Base-by-base conservation (phyloP, 2,329 filamentous ascomycete species). In the Fusarium bactridioides region DNA sequence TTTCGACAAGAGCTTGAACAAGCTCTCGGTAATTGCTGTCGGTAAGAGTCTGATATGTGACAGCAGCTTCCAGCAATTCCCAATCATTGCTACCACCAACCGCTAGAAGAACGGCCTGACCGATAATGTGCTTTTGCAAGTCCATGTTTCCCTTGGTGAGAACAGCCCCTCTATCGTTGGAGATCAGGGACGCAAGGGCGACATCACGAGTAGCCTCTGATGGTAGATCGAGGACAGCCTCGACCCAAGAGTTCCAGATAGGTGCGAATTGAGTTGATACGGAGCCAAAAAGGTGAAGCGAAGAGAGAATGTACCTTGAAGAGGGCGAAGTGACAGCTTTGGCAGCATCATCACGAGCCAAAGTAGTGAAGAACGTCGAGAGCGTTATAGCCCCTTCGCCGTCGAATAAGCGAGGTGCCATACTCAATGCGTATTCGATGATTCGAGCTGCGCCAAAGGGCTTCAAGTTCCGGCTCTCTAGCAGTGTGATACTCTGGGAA, bases 241-340 rank as follows among this genome's bases (percentile, higher is more conserved):
- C 77, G 1, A 85, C 77, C 76, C 87, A 85, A 0, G 79, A 74
- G 29, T 78, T 80, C 87, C 87, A 90, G 2, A 86, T 79, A 3
- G 72, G 69, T 15, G 79, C 77, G 57, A 86, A 87, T 1, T 79
- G 76, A 1, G 75, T 73, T 1, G 80, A 80, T 21, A 84, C 82
- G 35, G 83, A 78, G 3, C 87, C 86, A 44, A 91, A 83, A 2
- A 87, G 80, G 53, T 90, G 87, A 1, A 97, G 83, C 16, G 90
- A 89, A 1, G 90, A 88, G 12, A 94, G 83, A 1, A 97, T 80
- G 56, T 91, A 87, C 4, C 87, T 81, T 0, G 89, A 88, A 3
- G 94, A 95, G 0, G 92, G 89, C 0, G 93, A 94, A 4, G 87
- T 81, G 6, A 95, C 81, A 21, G 96, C 82, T 3, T 84, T 81